Conservation (phyloP, 2,329 filamentous ascomycete species). For the Gliomastix tumulicola region DNA sequence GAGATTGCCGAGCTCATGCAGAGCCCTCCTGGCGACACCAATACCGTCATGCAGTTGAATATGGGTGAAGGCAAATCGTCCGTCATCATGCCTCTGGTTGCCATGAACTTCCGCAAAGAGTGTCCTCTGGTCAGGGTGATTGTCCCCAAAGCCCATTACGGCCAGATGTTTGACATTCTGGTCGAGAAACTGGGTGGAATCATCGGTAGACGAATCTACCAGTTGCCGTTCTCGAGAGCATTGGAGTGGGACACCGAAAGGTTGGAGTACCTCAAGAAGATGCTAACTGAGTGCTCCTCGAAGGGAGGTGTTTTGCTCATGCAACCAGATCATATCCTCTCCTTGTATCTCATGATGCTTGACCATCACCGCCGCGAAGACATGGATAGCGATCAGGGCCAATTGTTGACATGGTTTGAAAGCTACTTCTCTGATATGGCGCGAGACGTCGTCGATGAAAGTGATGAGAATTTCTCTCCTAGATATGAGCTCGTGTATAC, state of each 20-base stretch:
- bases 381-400: too few species aligned
- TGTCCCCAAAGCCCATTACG: slow-evolving; percentile 52
- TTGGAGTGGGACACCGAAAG: too few species aligned
- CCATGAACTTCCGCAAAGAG: slow-evolving; percentile 42
- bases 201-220: slow-evolving; percentile 40
- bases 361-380: slow-evolving; percentile 21
- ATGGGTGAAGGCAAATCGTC: slow-evolving; percentile 69
- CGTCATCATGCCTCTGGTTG: slow-evolving; percentile 61
- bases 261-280: background rate
- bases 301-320: slow-evolving; percentile 46
- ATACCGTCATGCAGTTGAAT: slow-evolving; percentile 57
- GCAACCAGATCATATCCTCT: slow-evolving; percentile 56
- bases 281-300: slow-evolving; percentile 24
- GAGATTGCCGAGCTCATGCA: slow-evolving; percentile 53
- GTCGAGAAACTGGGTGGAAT: slow-evolving; percentile 47
- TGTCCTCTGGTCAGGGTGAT: slow-evolving; percentile 47
- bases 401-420: too few species aligned
- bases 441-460: slow-evolving; percentile 55
- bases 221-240: slow-evolving; percentile 52
- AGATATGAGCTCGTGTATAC: slow-evolving; percentile 57
- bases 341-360: slow-evolving; percentile 51
- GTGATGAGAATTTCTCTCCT: slow-evolving; percentile 52
- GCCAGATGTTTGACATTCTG: slow-evolving; percentile 54
- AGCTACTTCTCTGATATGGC: slow-evolving; percentile 15
- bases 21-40: slow-evolving; percentile 24